phyloP scores from a whole-genome alignment of 805 yeast genomes.

The Saccharomycopsis vini region DNA sequence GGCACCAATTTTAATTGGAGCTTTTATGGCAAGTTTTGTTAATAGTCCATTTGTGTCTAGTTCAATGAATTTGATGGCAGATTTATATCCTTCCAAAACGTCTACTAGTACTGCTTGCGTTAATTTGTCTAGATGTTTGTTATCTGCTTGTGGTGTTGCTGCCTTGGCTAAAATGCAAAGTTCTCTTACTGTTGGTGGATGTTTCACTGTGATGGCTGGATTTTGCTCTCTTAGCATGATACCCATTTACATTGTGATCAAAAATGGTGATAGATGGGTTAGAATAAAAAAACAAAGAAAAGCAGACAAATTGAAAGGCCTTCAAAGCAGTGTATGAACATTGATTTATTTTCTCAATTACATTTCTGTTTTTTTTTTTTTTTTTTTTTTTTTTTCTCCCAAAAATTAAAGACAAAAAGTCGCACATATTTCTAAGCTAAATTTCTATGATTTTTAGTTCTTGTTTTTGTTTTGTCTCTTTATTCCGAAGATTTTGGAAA shows the following conservation, averaged over 20 bases:
- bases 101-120: slow-evolving; percentile 69
- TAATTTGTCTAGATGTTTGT: slow-evolving; percentile 64
- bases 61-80: slow-evolving; percentile 63
- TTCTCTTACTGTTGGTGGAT: slow-evolving; percentile 61
- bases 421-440: too few relatives aligned
- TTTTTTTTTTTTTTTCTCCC: slow-evolving; percentile 1
- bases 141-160: slow-evolving; percentile 64
- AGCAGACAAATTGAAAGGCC: too few relatives aligned
- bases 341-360: too few relatives aligned
- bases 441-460: too few relatives aligned
- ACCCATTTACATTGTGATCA: slow-evolving; percentile 13
- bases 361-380: slow-evolving; percentile 1
- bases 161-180: slow-evolving; percentile 52
- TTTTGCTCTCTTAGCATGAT: slow-evolving; percentile 26
- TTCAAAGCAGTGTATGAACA: too few relatives aligned
- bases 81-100: slow-evolving; percentile 58
- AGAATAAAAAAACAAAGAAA: too few relatives aligned
- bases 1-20: slow-evolving; percentile 37
- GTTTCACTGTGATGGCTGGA: slow-evolving; percentile 63
- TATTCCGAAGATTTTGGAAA: too few relatives aligned
- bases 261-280: slow-evolving; percentile 3
- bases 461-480: too few relatives aligned
- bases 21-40: slow-evolving; percentile 49
- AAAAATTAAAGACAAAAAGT: background rate
- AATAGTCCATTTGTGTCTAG: slow-evolving; percentile 48